Conservation (phyloP, 805 yeast genomes). For the Teunomyces kruisii region DNA sequence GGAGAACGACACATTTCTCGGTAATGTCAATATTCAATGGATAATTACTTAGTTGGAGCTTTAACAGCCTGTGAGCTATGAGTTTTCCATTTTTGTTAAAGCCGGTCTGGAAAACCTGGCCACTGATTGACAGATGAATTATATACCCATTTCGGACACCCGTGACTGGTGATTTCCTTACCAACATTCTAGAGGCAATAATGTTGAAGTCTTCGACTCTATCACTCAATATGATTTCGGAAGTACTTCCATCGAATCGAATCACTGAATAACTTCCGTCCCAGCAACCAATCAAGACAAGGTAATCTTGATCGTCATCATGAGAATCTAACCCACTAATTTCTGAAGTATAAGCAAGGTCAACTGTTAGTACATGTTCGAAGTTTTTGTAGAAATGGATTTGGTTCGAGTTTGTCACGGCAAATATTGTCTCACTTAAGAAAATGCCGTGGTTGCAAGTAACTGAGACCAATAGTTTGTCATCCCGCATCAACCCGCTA, state of each 20-base stretch:
- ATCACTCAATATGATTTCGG: background rate
- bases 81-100: background rate
- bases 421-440: background rate
- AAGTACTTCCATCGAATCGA: background rate
- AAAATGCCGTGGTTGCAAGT: background rate
- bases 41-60: background rate
- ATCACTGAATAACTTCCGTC: background rate
- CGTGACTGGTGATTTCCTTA: background rate
- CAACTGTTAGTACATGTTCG: background rate
- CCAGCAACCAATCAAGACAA: background rate
- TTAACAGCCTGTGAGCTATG: background rate
- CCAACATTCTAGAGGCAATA: background rate
- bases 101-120: constrained; percentile 4
- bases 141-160: background rate
- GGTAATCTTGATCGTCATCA: background rate
- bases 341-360: background rate
- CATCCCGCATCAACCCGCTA: background rate
- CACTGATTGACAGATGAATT: constrained; percentile 7
- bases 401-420: background rate
- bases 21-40: constrained; percentile 4
- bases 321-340: background rate
- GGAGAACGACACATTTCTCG: background rate
- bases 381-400: background rate
- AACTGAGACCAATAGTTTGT: background rate
- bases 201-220: background rate